Evolutionary conservation across 2,329 filamentous ascomycete species (phyloP).

Genomic region (Nectriaceae sp.): DNA sequence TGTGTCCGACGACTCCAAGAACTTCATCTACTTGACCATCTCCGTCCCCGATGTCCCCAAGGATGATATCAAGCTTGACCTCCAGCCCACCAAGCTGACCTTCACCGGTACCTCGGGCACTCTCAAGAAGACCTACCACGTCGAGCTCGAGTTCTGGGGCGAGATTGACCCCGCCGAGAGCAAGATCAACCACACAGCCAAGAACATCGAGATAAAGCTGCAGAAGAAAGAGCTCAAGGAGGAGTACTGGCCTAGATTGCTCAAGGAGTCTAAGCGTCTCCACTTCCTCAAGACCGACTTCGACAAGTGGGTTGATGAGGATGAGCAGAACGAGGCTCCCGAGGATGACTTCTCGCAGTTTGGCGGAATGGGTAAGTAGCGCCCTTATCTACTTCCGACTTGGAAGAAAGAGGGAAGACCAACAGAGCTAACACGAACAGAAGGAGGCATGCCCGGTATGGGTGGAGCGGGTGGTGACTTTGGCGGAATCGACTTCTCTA

Average conservation of each 20-base stretch:
- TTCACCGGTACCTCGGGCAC: conserved; percentile 83
- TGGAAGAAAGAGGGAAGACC: not conserved
- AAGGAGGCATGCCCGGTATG: conserved; percentile 59
- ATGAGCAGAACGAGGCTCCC: conserved; percentile 89
- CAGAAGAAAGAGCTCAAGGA: conserved; percentile 96
- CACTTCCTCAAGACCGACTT: conserved; percentile 99
- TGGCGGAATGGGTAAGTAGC: conserved; percentile 66
- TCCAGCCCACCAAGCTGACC: conserved; percentile 74
- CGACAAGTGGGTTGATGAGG: conserved; percentile 98
- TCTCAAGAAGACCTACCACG: conserved; percentile 83
- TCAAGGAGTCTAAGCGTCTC: conserved; percentile 86
- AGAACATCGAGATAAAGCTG: conserved; percentile 87
- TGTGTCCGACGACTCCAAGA: conserved; percentile 76
- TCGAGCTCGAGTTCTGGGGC: conserved; percentile 84
- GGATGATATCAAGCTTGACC: conserved; percentile 76
- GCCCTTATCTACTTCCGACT: not conserved
- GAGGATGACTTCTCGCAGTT: conserved; percentile 78
- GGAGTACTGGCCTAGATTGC: conserved; percentile 92
- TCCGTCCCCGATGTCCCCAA: conserved; percentile 81
- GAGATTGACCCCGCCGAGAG: conserved; percentile 86
- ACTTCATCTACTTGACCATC: conserved; percentile 94
- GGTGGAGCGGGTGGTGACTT: conserved; percentile 68
- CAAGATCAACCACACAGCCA: conserved; percentile 85
- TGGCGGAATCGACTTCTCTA: conserved; percentile 90
- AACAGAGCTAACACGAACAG: conserved; percentile 2